Percentiles rank a stretch among this genome's conserved stretches.
phyloP scores from a whole-genome alignment of 352 stramenopile species.

The Pythium dissimile region DNA sequence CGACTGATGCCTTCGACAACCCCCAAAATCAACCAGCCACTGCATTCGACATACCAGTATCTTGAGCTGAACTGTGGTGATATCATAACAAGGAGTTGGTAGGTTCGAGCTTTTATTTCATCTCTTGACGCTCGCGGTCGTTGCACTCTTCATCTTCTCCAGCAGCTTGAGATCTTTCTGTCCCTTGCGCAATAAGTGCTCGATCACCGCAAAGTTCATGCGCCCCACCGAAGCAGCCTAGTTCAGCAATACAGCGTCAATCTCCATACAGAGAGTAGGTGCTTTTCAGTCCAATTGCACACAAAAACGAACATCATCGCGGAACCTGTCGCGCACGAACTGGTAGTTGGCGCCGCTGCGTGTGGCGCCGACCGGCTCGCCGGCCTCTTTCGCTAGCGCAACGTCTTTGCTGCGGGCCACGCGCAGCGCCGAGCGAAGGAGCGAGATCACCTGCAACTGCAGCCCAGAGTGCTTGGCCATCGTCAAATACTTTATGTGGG shows the following conservation, averaged over 20 bases:
- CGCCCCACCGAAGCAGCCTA: constrained; percentile 53
- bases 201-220: constrained; percentile 78
- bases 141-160: constrained; percentile 55
- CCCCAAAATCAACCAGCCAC: too few relatives aligned
- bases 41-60: too few relatives aligned
- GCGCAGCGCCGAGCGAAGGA: constrained; percentile 65
- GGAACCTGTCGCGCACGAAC: constrained; percentile 79
- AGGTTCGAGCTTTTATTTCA: constrained; percentile 4
- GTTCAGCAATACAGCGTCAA: not conserved
- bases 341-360: constrained; percentile 22
- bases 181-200: constrained; percentile 84
- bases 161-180: constrained; percentile 84
- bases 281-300: not conserved
- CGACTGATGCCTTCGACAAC: too few relatives aligned
- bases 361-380: not conserved
- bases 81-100: too few relatives aligned
- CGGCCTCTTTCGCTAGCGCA: constrained; percentile 18
- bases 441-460: constrained; percentile 69
- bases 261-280: not conserved
- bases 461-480: constrained; percentile 59
- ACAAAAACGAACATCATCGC: constrained; percentile 45
- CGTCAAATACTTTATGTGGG: too few relatives aligned
- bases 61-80: too few relatives aligned
- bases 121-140: constrained; percentile 41
- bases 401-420: constrained; percentile 58